phyloP scores from a whole-genome alignment of 1,284 basidiomycete species.

The Mycosarcoma maydis region DNA sequence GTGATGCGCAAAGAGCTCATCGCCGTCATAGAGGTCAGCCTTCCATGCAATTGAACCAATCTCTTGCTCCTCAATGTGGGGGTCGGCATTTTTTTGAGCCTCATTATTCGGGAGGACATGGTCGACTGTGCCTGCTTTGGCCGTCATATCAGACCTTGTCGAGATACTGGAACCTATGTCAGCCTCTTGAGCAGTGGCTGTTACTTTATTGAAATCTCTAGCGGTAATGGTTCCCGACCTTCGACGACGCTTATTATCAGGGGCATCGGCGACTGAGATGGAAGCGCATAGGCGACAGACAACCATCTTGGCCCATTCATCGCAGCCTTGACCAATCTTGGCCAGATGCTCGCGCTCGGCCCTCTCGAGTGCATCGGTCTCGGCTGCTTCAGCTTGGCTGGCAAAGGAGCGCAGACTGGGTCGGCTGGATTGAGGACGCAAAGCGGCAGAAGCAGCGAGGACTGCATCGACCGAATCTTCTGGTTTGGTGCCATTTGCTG shows the following conservation, averaged over 20 bases:
- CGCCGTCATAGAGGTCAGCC: conserved; percentile 43
- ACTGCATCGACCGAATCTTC: conserved; percentile 25
- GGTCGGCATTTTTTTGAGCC: neutral
- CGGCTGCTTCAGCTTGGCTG: conserved; percentile 45
- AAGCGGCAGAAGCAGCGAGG: conserved; percentile 3
- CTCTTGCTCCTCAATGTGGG: neutral
- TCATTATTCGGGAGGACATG: neutral
- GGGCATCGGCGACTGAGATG: conserved; percentile 10
- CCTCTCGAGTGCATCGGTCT: conserved; percentile 50
- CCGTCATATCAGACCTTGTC: conserved; percentile 46
- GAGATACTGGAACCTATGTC: conserved; percentile 31
- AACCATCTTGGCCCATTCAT: conserved; percentile 55
- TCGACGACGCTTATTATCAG: conserved; percentile 7
- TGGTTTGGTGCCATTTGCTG: conserved; percentile 11
- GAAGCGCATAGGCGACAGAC: conserved; percentile 41
- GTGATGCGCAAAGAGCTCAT: conserved; percentile 38
- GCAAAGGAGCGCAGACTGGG: conserved; percentile 39
- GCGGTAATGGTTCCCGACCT: conserved; percentile 41
- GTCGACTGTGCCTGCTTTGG: conserved; percentile 25
- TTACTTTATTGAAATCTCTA: conserved; percentile 15
- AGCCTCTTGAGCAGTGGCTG: conserved; percentile 1
- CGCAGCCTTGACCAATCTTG: conserved; percentile 41
- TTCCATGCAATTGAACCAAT: conserved; percentile 33
- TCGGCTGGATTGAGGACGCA: conserved; percentile 27
- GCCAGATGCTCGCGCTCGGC: conserved; percentile 43